Percentiles rank a stretch among this genome's conserved stretches.
phyloP scores from a whole-genome alignment of 2,329 filamentous ascomycete species.

The Diplodia sapinea region DNA sequence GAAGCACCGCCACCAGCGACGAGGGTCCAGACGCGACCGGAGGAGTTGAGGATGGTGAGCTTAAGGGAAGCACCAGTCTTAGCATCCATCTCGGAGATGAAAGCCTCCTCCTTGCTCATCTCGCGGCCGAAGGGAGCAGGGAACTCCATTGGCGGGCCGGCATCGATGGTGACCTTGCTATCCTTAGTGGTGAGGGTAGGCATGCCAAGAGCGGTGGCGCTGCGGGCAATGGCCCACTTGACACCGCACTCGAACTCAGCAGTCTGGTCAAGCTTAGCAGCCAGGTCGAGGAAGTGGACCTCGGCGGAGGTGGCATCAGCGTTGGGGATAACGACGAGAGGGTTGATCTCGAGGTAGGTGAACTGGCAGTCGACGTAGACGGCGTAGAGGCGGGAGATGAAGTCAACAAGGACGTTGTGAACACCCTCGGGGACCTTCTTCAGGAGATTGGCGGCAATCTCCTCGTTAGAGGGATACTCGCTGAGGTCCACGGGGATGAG shows the following conservation, averaged over 20 bases:
- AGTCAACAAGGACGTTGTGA: constrained; percentile 98
- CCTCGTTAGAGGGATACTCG: constrained; percentile 93
- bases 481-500: constrained; percentile 94
- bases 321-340: constrained; percentile 96
- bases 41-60: constrained; percentile 91
- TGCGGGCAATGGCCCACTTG: constrained; percentile 97
- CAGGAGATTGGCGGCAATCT: constrained; percentile 83
- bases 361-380: constrained; percentile 99
- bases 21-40: constrained; percentile 94
- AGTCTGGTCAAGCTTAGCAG: constrained; percentile 98
- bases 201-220: constrained; percentile 84
- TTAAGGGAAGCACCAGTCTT: constrained; percentile 99
- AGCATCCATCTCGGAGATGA: constrained; percentile 97
- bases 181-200: constrained; percentile 65
- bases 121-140: constrained; percentile 98
- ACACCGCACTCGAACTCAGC: constrained; percentile 99
- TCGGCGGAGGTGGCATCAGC: constrained; percentile 87
- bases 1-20: constrained; percentile 99
- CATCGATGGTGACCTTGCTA: constrained; percentile 89
- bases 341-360: constrained; percentile 99
- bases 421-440: constrained; percentile 94
- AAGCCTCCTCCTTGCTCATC: constrained; percentile 97
- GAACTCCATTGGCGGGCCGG: constrained; percentile 98
- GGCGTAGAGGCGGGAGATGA: constrained; percentile 96
- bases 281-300: constrained; percentile 97